Evolutionary conservation across 805 yeast species (phyloP).

Genomic region (Ogataea ramenticola): DNA sequence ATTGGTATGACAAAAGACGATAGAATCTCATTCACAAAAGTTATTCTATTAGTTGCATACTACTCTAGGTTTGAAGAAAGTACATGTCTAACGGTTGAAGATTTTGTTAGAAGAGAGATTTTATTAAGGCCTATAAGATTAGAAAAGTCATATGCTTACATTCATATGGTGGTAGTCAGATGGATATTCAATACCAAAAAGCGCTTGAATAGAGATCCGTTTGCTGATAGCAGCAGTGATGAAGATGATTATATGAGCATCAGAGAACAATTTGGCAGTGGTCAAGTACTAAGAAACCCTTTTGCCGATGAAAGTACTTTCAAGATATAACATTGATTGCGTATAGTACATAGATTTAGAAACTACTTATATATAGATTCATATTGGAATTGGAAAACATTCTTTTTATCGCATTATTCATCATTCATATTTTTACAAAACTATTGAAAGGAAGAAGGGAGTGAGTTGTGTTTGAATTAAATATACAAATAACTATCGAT

Average conservation of each 20-base stretch:
- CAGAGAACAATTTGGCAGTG: too few relatives aligned
- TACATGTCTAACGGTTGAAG: constrained; percentile 66
- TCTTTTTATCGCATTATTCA: too few relatives aligned
- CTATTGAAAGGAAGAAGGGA: too few relatives aligned
- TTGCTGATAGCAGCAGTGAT: neutral
- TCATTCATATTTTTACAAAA: too few relatives aligned
- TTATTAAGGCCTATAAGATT: constrained; percentile 45
- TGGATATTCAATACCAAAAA: constrained; percentile 26
- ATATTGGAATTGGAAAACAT: too few relatives aligned
- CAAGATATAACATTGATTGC: too few relatives aligned
- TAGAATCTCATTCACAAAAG: constrained; percentile 56
- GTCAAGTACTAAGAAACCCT: too few relatives aligned
- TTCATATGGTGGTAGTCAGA: constrained; percentile 40
- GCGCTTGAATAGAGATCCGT: constrained; percentile 21
- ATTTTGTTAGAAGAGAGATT: constrained; percentile 58
- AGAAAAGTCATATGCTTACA: constrained; percentile 36
- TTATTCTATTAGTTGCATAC: constrained; percentile 63
- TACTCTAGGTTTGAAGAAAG: constrained; percentile 73
- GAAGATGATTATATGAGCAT: neutral
- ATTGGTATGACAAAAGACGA: constrained; percentile 48
- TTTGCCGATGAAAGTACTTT: too few relatives aligned
- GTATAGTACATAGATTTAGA: too few relatives aligned
- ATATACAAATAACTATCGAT: too few relatives aligned
- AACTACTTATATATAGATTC: too few relatives aligned
- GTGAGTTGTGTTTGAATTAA: too few relatives aligned